A percentile compares a stretch with the other conserved stretches of the same genome.
Evolutionary conservation across 176 grass and related monocot genomes (phyloP).

Genomic region (Areca catechu): DNA sequence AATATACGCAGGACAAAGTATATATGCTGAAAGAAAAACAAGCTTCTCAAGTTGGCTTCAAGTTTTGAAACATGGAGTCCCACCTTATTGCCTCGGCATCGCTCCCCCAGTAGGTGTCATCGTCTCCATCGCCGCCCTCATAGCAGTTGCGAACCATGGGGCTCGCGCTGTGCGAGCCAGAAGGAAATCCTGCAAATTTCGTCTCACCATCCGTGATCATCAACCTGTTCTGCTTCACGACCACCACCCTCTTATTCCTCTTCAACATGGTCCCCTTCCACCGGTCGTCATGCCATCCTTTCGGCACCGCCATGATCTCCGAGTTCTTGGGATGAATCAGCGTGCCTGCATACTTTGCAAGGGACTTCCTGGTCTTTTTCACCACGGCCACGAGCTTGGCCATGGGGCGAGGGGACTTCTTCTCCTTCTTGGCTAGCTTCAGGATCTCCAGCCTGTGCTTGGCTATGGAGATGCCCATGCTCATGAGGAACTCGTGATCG

Average conservation of each 20-base stretch:
- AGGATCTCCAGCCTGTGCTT: slow-evolving; percentile 81
- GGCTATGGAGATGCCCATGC: slow-evolving; percentile 82
- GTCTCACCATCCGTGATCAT: slow-evolving; percentile 43
- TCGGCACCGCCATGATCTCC: slow-evolving; percentile 27
- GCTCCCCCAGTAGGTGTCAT: background rate
- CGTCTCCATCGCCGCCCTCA: background rate
- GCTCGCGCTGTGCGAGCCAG: slow-evolving; percentile 34
- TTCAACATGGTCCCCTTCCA: slow-evolving; percentile 18
- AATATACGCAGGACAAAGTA: no score
- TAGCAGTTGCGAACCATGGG: slow-evolving; percentile 39
- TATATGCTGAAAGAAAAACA: background rate
- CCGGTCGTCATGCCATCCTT: slow-evolving; percentile 9
- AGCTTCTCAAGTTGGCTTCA: slow-evolving; percentile 38
- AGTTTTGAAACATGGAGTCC: slow-evolving; percentile 56
- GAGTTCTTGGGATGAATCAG: slow-evolving; percentile 8
- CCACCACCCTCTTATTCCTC: slow-evolving; percentile 32
- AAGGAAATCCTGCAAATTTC: background rate
- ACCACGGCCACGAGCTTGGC: background rate
- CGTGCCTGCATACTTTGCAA: slow-evolving; percentile 28
- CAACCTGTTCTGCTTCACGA: slow-evolving; percentile 18
- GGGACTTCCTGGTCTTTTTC: slow-evolving; percentile 29
- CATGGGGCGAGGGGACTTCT: background rate
- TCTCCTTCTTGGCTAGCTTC: slow-evolving; percentile 36
- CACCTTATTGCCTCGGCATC: slow-evolving; percentile 29
- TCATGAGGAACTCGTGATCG: slow-evolving; percentile 88